Base-by-base conservation (phyloP, 2,329 filamentous ascomycete species). In the Phaeosphaeria sp. region DNA sequence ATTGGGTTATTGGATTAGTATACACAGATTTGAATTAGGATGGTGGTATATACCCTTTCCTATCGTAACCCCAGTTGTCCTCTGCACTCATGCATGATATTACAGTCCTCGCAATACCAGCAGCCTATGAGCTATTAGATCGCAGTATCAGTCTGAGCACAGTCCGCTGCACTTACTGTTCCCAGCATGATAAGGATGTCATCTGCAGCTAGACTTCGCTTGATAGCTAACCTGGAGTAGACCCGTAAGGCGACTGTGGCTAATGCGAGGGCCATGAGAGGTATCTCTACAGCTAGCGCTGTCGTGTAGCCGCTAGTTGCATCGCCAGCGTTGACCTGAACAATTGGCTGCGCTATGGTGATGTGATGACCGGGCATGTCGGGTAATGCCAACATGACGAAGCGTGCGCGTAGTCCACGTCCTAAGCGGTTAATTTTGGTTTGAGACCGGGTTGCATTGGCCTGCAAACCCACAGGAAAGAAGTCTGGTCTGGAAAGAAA, bases 31-130 rank as follows among this genome's bases (percentile, higher is more conserved):
- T n/a, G 15, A 2, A 5, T 4, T 17, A 17, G 17, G 36, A 39
- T 39, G 15, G 36, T 39, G 36, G 36, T 39, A 51, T 63, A 46
- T 50, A 68, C 68, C 69, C 70, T 52, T 64, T 63, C 21, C 63
- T 55, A 51, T 72, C 65, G 30, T 66, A 73, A 2, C 65, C 65
- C 53, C 59, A 65, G 11, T 52, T 55, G 25, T 72, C 68, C 23
- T 69, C 60, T 23, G 69, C 67, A 51, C 67, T 69, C 63, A 70
- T 68, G 46, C 70, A 72, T 1, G 63, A 66, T 23, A 72, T 67
- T 2, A 70, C 55, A 1, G 67, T 72, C 7, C 69, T 57, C 7
- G 56, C 64, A 44, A 72, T 52, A 9, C 67, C 68, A 18, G 64
- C 66, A 15, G 42, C 49, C 67, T 69, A 13, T 20, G 10, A 5